These are phyloP conservation scores for Saccharomyces hybrid DNA, from an alignment of 1,139 yeast species.

Conservation along the genomic window DNA sequence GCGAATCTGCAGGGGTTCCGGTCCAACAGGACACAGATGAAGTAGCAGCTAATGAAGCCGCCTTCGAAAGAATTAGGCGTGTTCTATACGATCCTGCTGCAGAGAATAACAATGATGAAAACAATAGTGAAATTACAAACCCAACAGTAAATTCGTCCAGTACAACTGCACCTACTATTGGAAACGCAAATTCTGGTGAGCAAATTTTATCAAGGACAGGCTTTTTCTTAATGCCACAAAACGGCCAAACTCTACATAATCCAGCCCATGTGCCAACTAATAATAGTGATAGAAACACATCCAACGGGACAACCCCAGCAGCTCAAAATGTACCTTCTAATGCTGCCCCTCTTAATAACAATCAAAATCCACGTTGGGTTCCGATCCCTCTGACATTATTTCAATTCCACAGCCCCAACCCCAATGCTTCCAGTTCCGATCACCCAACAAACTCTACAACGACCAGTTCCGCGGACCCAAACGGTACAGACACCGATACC, in stretches of 20 bases:
- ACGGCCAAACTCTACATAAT: neutral
- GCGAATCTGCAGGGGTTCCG: conserved; percentile 28
- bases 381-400: conserved; percentile 14
- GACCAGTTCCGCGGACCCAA: neutral
- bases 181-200: neutral
- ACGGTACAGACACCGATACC: conserved; percentile 1
- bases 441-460: neutral
- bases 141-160: neutral
- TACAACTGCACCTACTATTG: neutral
- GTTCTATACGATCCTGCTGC: conserved; percentile 17
- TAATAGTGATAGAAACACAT: neutral
- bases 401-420: conserved; percentile 1
- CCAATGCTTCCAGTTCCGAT: neutral
- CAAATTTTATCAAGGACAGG: neutral
- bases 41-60: conserved; percentile 14
- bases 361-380: conserved; percentile 15
- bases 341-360: conserved; percentile 1
- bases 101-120: neutral
- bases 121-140: neutral
- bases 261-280: conserved; percentile 5
- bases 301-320: neutral
- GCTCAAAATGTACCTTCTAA: conserved; percentile 1
- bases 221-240: neutral
- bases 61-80: conserved; percentile 25
- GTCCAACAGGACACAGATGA: conserved; percentile 9